phyloP scores from a whole-genome alignment of 139 green algal species.

The Zygnema cylindricum region DNA sequence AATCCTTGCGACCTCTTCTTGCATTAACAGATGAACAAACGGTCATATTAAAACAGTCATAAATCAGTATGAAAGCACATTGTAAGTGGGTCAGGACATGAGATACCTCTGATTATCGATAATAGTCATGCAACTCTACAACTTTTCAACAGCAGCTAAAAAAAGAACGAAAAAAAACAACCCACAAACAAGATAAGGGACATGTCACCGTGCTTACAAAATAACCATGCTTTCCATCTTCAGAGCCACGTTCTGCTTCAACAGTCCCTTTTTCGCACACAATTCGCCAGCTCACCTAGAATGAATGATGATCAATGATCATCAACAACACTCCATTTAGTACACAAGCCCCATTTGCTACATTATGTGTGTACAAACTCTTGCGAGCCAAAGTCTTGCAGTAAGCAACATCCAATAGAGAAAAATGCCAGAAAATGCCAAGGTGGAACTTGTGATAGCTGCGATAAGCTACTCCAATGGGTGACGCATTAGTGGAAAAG shows the following conservation, averaged over 20 bases:
- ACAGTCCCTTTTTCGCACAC: slow-evolving; percentile 6
- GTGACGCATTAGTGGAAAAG: background rate
- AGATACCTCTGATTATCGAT: no score
- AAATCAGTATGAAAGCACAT: no score
- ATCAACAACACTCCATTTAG: background rate
- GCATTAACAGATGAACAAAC: no score
- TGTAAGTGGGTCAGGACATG: no score
- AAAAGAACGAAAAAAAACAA: no score
- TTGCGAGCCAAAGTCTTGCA: background rate
- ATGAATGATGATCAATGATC: background rate
- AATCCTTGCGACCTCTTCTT: no score
- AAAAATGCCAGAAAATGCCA: background rate
- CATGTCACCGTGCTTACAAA: no score
- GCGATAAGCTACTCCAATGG: background rate
- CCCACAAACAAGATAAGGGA: no score
- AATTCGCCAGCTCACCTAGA: slow-evolving; percentile 26
- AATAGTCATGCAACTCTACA: no score
- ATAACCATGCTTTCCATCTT: slow-evolving; percentile 6
- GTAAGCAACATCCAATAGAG: background rate
- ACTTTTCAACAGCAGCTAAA: no score
- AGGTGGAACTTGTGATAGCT: background rate
- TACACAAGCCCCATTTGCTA: background rate
- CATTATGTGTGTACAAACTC: background rate
- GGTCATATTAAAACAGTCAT: no score
- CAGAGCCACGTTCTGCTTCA: background rate